Percentiles rank a stretch among this genome's conserved stretches.
Evolutionary conservation across 2,329 filamentous ascomycete genomes (phyloP).

Genomic region (Gyromitra esculenta): DNA sequence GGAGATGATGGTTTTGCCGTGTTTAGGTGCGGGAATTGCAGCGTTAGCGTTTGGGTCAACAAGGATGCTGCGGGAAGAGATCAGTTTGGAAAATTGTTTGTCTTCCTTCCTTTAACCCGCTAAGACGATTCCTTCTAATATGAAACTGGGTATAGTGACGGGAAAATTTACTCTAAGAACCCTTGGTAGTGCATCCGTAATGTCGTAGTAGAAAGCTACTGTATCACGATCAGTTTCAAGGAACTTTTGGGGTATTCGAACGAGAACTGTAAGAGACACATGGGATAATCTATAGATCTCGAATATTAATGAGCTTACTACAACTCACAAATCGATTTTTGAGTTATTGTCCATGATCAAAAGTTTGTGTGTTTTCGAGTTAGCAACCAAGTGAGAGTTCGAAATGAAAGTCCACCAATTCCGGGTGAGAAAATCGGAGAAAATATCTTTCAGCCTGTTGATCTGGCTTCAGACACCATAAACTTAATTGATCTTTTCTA

Average conservation of each 20-base stretch:
- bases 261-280: too few relatives aligned
- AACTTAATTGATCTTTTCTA: too few relatives aligned
- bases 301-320: too few relatives aligned
- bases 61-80: conserved; percentile 66
- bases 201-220: not conserved
- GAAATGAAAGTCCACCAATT: too few relatives aligned
- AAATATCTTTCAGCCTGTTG: too few relatives aligned
- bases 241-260: not conserved
- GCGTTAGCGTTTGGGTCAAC: conserved; percentile 72
- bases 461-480: too few relatives aligned
- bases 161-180: not conserved
- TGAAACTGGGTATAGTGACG: not conserved
- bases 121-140: not conserved
- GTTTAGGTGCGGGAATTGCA: conserved; percentile 67
- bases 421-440: too few relatives aligned
- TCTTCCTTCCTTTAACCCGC: conserved; percentile 23
- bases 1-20: conserved; percentile 69
- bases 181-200: not conserved
- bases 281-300: too few relatives aligned
- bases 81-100: conserved; percentile 63
- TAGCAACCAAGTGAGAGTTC: too few relatives aligned
- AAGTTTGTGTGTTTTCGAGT: too few relatives aligned
- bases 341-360: not conserved
- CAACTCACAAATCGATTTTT: not conserved
- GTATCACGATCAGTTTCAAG: not conserved